Percentiles rank a stretch among this genome's conserved stretches.
These are phyloP conservation scores for Cutaneotrichosporon sp. DNA, from an alignment of 1,284 basidiomycete species.

Conservation along the genomic window DNA sequence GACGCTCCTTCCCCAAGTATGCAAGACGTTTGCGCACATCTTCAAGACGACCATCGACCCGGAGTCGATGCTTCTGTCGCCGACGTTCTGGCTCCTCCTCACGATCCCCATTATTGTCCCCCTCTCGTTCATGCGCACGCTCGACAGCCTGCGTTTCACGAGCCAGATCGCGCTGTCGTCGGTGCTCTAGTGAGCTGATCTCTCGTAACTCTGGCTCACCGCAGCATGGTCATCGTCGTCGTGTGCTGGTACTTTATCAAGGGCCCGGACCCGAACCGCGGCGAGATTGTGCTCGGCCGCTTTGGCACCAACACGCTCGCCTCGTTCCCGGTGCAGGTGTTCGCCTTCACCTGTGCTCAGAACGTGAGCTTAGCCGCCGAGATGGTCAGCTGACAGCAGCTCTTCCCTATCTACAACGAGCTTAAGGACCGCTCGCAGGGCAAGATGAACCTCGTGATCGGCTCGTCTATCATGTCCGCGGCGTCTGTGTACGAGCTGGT, in stretches of 20 bases:
- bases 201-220: background rate
- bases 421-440: constrained; percentile 75
- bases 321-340: constrained; percentile 92
- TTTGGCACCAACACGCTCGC: constrained; percentile 55
- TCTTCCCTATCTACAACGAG: constrained; percentile 95
- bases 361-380: constrained; percentile 61
- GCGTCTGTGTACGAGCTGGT: constrained; percentile 70
- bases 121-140: constrained; percentile 77
- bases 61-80: constrained; percentile 65
- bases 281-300: constrained; percentile 44
- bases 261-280: constrained; percentile 41
- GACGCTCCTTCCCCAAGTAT: constrained; percentile 87
- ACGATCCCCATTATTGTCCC: constrained; percentile 84
- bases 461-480: constrained; percentile 78
- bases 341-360: constrained; percentile 88
- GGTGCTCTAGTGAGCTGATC: constrained; percentile 62
- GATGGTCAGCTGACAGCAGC: constrained; percentile 54
- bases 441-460: constrained; percentile 85
- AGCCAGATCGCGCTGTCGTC: constrained; percentile 53
- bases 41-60: constrained; percentile 60
- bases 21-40: constrained; percentile 76
- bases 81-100: constrained; percentile 78
- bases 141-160: constrained; percentile 64
- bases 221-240: constrained; percentile 67
- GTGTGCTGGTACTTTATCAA: constrained; percentile 53